Evolutionary conservation across 2,329 filamentous ascomycete species (phyloP).

Genomic region (Scolecobasidium constrictum): DNA sequence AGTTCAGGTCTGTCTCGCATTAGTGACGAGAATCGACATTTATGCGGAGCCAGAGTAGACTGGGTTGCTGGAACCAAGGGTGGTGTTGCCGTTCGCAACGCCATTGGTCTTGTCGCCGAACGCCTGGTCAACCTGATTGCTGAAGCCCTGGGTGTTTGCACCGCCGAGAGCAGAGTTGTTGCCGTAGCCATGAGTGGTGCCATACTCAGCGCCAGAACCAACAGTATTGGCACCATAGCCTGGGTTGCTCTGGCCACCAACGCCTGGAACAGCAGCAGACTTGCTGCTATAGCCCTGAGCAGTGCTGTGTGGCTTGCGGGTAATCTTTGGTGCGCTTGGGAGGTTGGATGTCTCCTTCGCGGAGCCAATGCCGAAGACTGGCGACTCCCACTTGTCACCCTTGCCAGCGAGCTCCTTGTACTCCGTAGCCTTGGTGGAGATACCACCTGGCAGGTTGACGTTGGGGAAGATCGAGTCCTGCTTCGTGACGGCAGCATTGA

Average conservation of each 20-base stretch:
- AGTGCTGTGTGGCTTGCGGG: constrained; percentile 8
- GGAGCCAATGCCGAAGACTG: constrained; percentile 78
- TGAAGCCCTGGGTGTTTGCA: not conserved
- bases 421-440: constrained; percentile 87
- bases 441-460: constrained; percentile 74
- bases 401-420: constrained; percentile 80
- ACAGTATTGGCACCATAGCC: not conserved
- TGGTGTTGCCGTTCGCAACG: not conserved
- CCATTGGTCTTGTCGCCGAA: constrained; percentile 2
- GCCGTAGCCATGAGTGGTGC: too few relatives aligned
- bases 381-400: constrained; percentile 90
- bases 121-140: constrained; percentile 7
- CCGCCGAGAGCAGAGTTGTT: not conserved
- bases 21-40: not conserved
- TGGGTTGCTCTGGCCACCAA: not conserved
- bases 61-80: not conserved
- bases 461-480: constrained; percentile 88
- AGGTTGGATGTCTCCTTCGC: constrained; percentile 64
- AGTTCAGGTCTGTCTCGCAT: not conserved
- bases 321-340: constrained; percentile 33
- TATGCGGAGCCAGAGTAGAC: not conserved
- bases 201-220: too few relatives aligned
- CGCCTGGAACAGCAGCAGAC: not conserved
- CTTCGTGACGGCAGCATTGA: constrained; percentile 76
- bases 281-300: not conserved